These are phyloP conservation scores for Fraxinus sp. DNA, from an alignment of 305 asterid species.

Conservation along the genomic window DNA sequence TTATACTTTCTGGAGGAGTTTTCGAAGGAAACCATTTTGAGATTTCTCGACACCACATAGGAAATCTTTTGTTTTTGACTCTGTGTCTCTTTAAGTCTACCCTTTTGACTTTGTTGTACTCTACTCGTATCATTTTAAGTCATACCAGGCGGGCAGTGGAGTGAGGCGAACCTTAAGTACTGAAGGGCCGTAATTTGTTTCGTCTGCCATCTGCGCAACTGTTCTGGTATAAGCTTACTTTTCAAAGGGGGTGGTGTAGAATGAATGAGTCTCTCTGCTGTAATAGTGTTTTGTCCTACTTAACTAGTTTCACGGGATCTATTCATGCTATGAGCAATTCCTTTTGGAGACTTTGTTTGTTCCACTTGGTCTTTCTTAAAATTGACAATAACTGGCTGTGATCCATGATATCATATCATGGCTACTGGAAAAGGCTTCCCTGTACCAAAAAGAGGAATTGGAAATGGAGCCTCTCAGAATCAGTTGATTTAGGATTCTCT, in stretches of 20 bases:
- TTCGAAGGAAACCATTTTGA: background rate
- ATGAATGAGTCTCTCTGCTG: background rate
- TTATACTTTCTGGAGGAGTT: background rate
- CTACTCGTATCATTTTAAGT: background rate
- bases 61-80: background rate
- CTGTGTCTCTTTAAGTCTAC: background rate
- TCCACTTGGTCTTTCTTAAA: background rate
- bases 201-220: background rate
- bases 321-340: background rate
- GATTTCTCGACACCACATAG: background rate
- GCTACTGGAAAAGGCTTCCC: background rate
- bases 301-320: background rate
- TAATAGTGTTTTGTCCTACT: background rate
- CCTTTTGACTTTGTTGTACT: background rate
- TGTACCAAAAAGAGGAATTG: background rate
- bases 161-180: background rate
- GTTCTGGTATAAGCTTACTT: slow-evolving; percentile 5
- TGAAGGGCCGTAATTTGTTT: background rate
- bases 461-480: background rate
- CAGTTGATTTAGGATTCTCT: slow-evolving; percentile 6
- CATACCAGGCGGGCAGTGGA: background rate
- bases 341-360: background rate
- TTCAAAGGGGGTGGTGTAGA: background rate
- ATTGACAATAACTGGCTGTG: background rate
- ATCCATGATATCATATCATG: background rate